These are phyloP conservation scores for Sequoia sempervirens DNA, from an alignment of 75 land plant genomes.

Conservation along the genomic window DNA sequence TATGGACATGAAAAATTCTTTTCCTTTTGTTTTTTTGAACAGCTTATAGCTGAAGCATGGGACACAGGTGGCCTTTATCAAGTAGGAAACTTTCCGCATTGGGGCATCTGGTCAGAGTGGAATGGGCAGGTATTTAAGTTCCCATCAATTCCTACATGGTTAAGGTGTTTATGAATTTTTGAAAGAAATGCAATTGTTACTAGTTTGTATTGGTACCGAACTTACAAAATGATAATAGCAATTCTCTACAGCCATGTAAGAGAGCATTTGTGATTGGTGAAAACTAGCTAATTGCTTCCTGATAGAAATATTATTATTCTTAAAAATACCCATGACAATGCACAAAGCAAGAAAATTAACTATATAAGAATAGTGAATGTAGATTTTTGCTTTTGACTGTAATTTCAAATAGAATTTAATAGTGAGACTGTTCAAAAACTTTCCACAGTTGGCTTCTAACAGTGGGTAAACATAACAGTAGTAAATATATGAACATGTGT, in stretches of 20 bases:
- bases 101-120: constrained; percentile 99
- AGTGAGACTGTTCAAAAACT: not conserved
- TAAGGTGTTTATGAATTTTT: not conserved
- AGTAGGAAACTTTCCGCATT: constrained; percentile 95
- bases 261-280: not conserved
- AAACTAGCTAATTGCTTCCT: not conserved
- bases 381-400: not conserved
- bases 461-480: not conserved
- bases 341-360: not conserved
- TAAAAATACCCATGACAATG: not conserved
- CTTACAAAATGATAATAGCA: not conserved
- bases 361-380: not conserved
- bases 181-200: not conserved
- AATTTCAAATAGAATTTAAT: not conserved
- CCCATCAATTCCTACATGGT: not conserved
- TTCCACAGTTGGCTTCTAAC: not conserved
- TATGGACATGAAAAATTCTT: not conserved
- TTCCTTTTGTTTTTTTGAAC: constrained; percentile 3
- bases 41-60: constrained; percentile 99
- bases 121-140: constrained; percentile 74
- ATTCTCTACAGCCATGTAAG: not conserved
- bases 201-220: not conserved
- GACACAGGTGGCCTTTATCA: constrained; percentile 98
- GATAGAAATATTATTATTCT: not conserved
- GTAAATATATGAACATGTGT: not conserved